A percentile compares a stretch with the other conserved stretches of the same genome.
phyloP scores from a whole-genome alignment of 129 eudicot genomes.

The Apium graveolens region DNA sequence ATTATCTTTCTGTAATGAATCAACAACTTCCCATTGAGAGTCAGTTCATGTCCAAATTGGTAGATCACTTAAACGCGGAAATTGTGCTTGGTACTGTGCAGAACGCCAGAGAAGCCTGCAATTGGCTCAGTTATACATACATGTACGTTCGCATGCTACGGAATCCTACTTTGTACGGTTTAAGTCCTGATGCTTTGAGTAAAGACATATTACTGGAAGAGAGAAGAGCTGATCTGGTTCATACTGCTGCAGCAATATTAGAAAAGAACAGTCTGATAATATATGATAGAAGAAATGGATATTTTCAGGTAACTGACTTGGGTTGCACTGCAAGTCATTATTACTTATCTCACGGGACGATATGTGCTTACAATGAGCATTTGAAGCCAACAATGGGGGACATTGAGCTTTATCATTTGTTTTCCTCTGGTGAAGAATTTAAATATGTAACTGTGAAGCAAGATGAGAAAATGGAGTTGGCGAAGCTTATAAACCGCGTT shows the following conservation, averaged over 20 bases:
- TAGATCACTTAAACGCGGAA: conserved; percentile 95
- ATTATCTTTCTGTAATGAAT: conserved; percentile 84
- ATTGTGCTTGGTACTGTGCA: conserved; percentile 91
- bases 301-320: conserved; percentile 90
- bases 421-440: conserved; percentile 93
- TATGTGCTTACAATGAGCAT: conserved; percentile 87
- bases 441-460: conserved; percentile 86
- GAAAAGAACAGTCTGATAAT: conserved; percentile 79
- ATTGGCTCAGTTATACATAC: conserved; percentile 83
- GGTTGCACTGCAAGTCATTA: conserved; percentile 94
- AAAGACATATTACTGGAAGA: conserved; percentile 51
- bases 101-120: conserved; percentile 85
- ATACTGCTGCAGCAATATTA: conserved; percentile 77
- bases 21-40: conserved; percentile 98
- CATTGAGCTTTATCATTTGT: conserved; percentile 78
- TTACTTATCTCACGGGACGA: conserved; percentile 81
- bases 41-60: conserved; percentile 78
- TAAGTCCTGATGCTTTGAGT: conserved; percentile 51
- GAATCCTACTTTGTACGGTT: conserved; percentile 75
- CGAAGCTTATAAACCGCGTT: conserved; percentile 80
- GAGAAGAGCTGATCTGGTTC: conserved; percentile 82
- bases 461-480: conserved; percentile 95
- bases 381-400: conserved; percentile 97
- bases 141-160: conserved; percentile 81
- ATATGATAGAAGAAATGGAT: conserved; percentile 92